Conservation (phyloP, 768 basidiomycete species). For the Lactarius vividus region DNA sequence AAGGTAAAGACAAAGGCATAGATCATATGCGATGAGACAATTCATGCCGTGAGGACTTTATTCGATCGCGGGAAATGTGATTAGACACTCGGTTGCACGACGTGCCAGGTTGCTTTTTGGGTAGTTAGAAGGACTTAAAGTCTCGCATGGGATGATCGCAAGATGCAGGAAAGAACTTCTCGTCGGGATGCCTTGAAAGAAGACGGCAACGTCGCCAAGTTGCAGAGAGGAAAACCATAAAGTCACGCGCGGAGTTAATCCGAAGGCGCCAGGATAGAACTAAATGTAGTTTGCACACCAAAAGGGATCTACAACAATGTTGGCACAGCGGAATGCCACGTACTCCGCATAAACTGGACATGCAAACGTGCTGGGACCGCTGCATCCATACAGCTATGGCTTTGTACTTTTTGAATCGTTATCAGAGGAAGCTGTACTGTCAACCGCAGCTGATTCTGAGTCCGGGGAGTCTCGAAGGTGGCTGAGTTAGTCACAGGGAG, state of each 20-base stretch:
- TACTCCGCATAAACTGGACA: not conserved
- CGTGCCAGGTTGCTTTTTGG: not conserved
- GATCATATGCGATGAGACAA: too few relatives aligned
- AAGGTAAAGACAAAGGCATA: too few relatives aligned
- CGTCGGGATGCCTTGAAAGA: not conserved
- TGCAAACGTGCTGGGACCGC: not conserved
- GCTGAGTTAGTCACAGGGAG: not conserved
- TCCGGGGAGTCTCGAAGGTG: not conserved
- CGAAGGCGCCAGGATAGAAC: not conserved
- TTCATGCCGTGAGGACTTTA: too few relatives aligned
- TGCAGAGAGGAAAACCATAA: not conserved
- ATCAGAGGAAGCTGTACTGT: not conserved
- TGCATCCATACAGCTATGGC: not conserved
- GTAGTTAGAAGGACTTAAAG: not conserved
- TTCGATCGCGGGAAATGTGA: too few relatives aligned
- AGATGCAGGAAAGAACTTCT: not conserved
- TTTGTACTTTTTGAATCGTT: not conserved
- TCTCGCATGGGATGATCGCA: not conserved
- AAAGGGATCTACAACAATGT: not conserved
- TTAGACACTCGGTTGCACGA: not conserved
- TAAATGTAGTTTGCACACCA: not conserved
- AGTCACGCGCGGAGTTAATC: not conserved
- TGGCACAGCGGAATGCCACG: not conserved
- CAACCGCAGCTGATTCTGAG: not conserved
- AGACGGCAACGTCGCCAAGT: not conserved